Evolutionary conservation across 1,284 basidiomycete species (phyloP), one percentile per base, ranked within the genome.

Genomic region (Taiwanofungus camphoratus): DNA sequence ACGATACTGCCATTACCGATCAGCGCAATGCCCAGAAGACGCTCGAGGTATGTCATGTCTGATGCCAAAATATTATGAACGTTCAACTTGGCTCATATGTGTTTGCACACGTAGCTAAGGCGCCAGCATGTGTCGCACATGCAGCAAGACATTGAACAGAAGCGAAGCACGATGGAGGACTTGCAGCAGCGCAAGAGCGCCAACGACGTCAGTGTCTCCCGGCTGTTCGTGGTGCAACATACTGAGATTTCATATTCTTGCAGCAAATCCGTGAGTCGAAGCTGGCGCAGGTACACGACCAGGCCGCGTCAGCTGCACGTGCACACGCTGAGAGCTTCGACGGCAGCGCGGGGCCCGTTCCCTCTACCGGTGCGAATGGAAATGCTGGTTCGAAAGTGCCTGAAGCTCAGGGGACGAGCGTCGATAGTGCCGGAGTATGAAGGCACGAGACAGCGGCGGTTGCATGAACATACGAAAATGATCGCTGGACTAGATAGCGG

Each of bases 1-100:
- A 80, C 50, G 73, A 79, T 19, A 54, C 64, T 12, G 73, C 75
- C 7, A 47, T 70, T 32, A 56, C 70, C 5, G 54, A 67, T 34
- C 58, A 74, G 36, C 62, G 66, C 34, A 65, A 59, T 41, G 71
- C 74, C 3, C 65, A 71, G 51, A 64, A 67, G 39, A 67, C 73
- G 23, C 55, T 71, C 24, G 59, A 71, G 57, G 77, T 71, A 54
- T 34, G 66, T 60, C 32, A 41, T 37, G 27, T 13, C 32, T 19
- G 9, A 13, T 40, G 18, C 4, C 27, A 12, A 1, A 12, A 36
- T 24, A 13, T 36, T 19, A 20, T n/a, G 26, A 39, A 11, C 39
- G 27, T 16, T 39, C 34, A 24, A 26, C n/a, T 7, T 31, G 2
- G 16, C 16, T 20, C 16, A 9, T 8, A 12, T 22, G 30, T 15